These are phyloP conservation scores for Camelina laxa DNA, from an alignment of 345 rosid species.

Conservation along the genomic window DNA sequence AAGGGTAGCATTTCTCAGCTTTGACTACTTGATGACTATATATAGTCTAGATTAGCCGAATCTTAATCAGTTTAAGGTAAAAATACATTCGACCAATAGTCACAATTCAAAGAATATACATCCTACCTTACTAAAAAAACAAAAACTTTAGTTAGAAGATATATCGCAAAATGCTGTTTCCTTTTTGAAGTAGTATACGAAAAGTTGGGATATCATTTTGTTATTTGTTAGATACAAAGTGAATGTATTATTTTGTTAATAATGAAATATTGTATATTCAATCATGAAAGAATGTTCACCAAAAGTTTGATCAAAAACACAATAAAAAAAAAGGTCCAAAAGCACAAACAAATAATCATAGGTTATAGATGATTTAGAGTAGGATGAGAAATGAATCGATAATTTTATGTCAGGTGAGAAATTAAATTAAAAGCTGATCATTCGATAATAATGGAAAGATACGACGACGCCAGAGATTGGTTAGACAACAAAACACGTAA, in stretches of 20 bases:
- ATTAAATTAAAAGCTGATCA: neutral
- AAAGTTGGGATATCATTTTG: neutral
- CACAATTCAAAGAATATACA: slow-evolving; percentile 15
- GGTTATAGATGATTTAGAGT: neutral
- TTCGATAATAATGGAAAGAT: neutral
- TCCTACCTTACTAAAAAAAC: neutral
- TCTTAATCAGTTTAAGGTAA: slow-evolving; percentile 23
- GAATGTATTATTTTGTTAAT: neutral
- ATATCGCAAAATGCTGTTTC: too few species aligned
- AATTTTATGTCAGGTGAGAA: neutral
- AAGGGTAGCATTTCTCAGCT: slow-evolving; percentile 5
- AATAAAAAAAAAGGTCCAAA: neutral
- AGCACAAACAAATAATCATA: neutral
- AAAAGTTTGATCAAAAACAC: neutral
- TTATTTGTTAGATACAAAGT: neutral
- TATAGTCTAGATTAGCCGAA: slow-evolving; percentile 35
- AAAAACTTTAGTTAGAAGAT: slow-evolving; percentile 1
- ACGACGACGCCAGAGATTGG: neutral
- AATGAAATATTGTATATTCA: neutral
- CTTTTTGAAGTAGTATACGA: too few species aligned
- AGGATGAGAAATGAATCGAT: neutral
- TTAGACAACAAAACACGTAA: neutral
- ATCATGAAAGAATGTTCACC: neutral
- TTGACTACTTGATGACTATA: slow-evolving; percentile 36
- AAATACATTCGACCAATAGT: slow-evolving; percentile 23